Evolutionary conservation across 1,284 basidiomycete genomes (phyloP), one percentile per base, ranked within the genome.

Genomic region (Malassezia caprae): DNA sequence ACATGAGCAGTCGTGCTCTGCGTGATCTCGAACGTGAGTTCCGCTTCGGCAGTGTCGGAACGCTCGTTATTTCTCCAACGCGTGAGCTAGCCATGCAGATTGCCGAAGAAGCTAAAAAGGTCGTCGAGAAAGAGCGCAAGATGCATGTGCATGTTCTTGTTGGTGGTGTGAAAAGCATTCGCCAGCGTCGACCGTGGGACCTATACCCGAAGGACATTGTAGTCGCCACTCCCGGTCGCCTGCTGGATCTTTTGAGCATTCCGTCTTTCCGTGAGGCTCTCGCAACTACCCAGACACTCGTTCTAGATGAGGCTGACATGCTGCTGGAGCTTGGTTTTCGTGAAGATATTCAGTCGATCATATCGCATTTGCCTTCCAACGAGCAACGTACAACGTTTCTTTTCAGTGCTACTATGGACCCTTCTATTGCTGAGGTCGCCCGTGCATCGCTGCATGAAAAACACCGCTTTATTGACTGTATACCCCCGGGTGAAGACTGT

Each of bases 301-400:
- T 96, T 58, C 79, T 98, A 50, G 93, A 98, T 71, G 93, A 96
- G 76, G 90, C 90, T 10, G 94, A 98, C 75, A 93, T 88, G 0
- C 80, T 96, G 12, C 80, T 98, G 39, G 90, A 96, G 63, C 88
- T 96, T 85, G 93, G 93, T 63, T 98, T 98, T 83, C 82, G 86
- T 8, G 82, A 86, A 42, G 90, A 94, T 63, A 83, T 98, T 42
- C 82, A 88, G 34, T 81, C 80, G 1, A 90, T 96, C 67, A 77
- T 82, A 30, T 67, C 78, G 2, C 80, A 80, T 63, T 78, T 96
- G n/a, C 87, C 88, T 15, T 76, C 78, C 30, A 75, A 78, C 2
- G 80, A 82, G 0, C 75, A 83, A 53, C 83, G 91, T 19, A 88
- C 91, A 73, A 96, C 90, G 0, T 86, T 96, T 79, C 79, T 98